Evolutionary conservation across 2,329 filamentous ascomycete genomes (phyloP), one percentile per base, ranked within the genome.

Genomic region (Talaromyces sp.): DNA sequence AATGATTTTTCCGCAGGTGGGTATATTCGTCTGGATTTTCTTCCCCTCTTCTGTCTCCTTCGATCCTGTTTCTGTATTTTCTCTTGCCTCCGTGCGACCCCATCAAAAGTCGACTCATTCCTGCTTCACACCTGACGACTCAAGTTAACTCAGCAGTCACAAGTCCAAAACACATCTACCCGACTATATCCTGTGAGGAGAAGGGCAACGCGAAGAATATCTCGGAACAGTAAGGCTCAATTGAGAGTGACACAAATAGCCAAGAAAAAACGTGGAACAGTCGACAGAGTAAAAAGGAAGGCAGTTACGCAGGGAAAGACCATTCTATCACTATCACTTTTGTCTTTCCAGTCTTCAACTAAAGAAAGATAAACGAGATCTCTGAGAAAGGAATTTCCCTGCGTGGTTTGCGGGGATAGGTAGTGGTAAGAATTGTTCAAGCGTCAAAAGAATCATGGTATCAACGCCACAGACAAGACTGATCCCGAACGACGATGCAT

Each of bases 401-500:
- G 46, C 37, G 59, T 57, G 58, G 56, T 45, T 53, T 58, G 55
- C 52, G 56, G 55, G 58, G 56, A 59, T 25, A 50, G 68, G 68
- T 69, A 67, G 72, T 67, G 73, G 80, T 83, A 83, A 83, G 81
- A 78, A 69, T 73, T 71, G 78, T 75, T 69, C 67, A 73, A 74
- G 70, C 64, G 72, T 72, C 72, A 66, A 64, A 71, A 75, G 76
- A 79, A 78, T 55, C 63, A 84, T 84, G 81, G 78, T 77, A 81
- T 83, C 84, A 78, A 85, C 81, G 75, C 79, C 68, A 67, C 73
- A 76, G 75, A 72, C 73, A 82, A 82, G 76, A 77, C 70, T 73
- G 75, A 75, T 75, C 70, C 81, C 81, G 76, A 81, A 88, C 74
- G 81, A 84, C 64, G 82, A 91, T 76, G 84, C 84, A 67, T 96